Percentiles rank a stretch among this genome's conserved stretches.
Evolutionary conservation across 2,329 filamentous ascomycete species (phyloP).

Genomic region (Trichoderma harzianum): DNA sequence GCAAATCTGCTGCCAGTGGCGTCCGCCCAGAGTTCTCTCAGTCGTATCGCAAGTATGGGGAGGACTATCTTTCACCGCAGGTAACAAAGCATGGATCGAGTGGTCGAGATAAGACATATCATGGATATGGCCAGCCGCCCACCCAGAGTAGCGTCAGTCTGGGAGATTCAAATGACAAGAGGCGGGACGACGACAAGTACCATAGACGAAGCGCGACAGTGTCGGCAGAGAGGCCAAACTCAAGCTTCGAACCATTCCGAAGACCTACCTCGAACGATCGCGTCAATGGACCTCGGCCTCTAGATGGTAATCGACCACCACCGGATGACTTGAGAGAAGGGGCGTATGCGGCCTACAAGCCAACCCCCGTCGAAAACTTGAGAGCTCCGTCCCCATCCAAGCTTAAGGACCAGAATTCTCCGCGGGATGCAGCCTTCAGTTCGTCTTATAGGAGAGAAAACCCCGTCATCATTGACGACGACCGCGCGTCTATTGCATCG

Average conservation of each 20-base stretch:
- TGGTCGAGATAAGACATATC: constrained; percentile 44
- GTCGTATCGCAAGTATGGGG: constrained; percentile 29
- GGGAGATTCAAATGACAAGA: constrained; percentile 24
- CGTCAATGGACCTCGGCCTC: constrained; percentile 26
- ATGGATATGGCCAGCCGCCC: constrained; percentile 30
- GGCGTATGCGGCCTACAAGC: constrained; percentile 28
- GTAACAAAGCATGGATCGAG: constrained; percentile 40
- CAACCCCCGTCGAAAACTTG: constrained; percentile 23
- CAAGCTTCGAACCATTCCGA: constrained; percentile 27
- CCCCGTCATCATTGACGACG: constrained; percentile 31
- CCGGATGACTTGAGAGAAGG: constrained; percentile 30
- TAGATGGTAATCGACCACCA: constrained; percentile 27
- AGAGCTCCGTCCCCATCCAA: constrained; percentile 21
- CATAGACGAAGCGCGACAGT: constrained; percentile 27
- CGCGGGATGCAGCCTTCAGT: constrained; percentile 35
- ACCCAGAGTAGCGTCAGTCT: constrained; percentile 30
- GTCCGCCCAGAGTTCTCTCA: constrained; percentile 31
- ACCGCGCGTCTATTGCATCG: constrained; percentile 26
- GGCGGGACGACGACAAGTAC: constrained; percentile 25
- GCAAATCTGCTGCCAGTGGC: constrained; percentile 35
- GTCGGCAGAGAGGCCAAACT: constrained; percentile 27
- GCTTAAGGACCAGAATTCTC: constrained; percentile 34
- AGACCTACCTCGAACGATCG: constrained; percentile 35
- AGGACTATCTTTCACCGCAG: constrained; percentile 41
- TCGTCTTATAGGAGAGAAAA: not conserved